Conservation (phyloP, 768 basidiomycete genomes). For the Omphalotus guepiniiformis region DNA sequence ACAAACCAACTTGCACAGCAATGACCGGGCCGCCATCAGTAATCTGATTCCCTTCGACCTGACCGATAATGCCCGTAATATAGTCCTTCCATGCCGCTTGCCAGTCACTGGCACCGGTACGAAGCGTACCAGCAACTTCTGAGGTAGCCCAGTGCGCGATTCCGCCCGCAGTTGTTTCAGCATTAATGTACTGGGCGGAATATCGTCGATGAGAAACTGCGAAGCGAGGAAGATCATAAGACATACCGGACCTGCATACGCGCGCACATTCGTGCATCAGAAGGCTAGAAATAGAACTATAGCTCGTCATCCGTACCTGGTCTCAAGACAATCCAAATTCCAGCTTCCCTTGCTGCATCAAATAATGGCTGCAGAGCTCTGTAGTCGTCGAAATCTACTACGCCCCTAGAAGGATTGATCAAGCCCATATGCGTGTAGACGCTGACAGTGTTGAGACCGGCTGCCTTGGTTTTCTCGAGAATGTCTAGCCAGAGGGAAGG, state of each 20-base stretch:
- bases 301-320: conserved; percentile 36
- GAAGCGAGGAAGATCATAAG: not conserved
- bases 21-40: conserved; percentile 52
- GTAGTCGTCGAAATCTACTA: conserved; percentile 49
- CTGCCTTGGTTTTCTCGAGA: conserved; percentile 56
- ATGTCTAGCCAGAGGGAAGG: conserved; percentile 59
- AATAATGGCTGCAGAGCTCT: conserved; percentile 47
- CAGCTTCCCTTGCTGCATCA: conserved; percentile 49
- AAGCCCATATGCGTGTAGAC: conserved; percentile 60
- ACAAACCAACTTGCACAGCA: conserved; percentile 23
- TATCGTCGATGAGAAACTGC: not conserved
- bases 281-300: not conserved
- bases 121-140: conserved; percentile 41
- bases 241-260: conserved; percentile 6
- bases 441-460: conserved; percentile 54
- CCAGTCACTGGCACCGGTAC: conserved; percentile 53
- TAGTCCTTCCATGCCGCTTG: conserved; percentile 49
- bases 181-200: conserved; percentile 38
- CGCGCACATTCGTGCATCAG: no score
- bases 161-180: conserved; percentile 57
- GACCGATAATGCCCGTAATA: conserved; percentile 40
- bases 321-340: conserved; percentile 54
- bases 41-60: conserved; percentile 43
- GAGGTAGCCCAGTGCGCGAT: conserved; percentile 56
- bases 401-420: conserved; percentile 49